Conservation (phyloP, 148 eudicot species). For the Oxyria digyna region DNA sequence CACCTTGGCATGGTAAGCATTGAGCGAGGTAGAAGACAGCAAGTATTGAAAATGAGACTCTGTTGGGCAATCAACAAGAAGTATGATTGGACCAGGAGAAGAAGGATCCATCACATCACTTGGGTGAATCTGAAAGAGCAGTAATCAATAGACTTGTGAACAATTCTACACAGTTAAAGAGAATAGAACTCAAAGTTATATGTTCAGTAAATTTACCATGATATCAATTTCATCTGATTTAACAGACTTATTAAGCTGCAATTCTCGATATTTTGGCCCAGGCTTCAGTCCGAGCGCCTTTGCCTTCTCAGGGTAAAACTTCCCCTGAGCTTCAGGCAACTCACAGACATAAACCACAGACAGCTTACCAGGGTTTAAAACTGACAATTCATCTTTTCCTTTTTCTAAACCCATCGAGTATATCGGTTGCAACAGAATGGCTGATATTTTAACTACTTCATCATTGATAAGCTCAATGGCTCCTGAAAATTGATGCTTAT, state of each 20-base stretch:
- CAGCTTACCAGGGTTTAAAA: conserved; percentile 56
- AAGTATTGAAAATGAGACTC: conserved; percentile 48
- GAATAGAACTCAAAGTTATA: conserved; percentile 6
- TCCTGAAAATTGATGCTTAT: conserved; percentile 20
- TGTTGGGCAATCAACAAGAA: conserved; percentile 92
- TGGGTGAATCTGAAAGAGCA: conserved; percentile 55
- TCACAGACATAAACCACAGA: conserved; percentile 79
- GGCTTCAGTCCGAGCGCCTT: conserved; percentile 68
- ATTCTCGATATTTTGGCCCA: conserved; percentile 73
- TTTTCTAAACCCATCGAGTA: conserved; percentile 5
- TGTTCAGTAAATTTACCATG: conserved; percentile 37
- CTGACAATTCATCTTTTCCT: neutral
- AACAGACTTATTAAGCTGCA: conserved; percentile 63
- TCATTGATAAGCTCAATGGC: conserved; percentile 59
- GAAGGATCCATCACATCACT: conserved; percentile 79
- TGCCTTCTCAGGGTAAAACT: conserved; percentile 75
- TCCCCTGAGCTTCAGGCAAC: conserved; percentile 79
- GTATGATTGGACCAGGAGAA: conserved; percentile 69
- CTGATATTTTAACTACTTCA: conserved; percentile 84
- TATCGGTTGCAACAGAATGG: conserved; percentile 57
- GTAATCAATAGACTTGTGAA: neutral
- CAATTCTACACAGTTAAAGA: neutral
- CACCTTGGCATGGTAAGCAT: conserved; percentile 35
- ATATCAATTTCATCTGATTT: conserved; percentile 53
- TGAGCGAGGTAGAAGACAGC: conserved; percentile 38